Evolutionary conservation across 345 rosid species (phyloP), one percentile per base, ranked within the genome.

Genomic region (Xanthoceras sorbifolium): DNA sequence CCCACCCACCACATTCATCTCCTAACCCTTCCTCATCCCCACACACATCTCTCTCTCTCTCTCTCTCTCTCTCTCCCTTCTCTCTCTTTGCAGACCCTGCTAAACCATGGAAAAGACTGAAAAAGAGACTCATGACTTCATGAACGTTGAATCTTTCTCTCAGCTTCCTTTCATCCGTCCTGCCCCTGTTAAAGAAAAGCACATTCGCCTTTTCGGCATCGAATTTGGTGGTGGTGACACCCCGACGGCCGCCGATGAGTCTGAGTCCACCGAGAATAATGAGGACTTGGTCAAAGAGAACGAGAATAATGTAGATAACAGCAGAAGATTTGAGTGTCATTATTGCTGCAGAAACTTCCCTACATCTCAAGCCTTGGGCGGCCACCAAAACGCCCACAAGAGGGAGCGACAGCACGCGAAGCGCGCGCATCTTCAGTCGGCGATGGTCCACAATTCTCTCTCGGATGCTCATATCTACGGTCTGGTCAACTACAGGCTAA

Each of bases 311-410:
- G 87, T 82, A 15, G 93, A 86, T 29, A 91, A 78, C 76, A 85
- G 79, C 44, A 62, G 97, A 70, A 83, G 96, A 78, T 95, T 95
- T 72, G 99, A 93, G 83, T 95, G 99, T 80, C 98, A 95, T 82
- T 95, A 95, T 67, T 95, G 99, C 65, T 92, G 89, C 81, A 81
- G 98, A 78, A 93, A 95, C 88, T 95, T 95, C 91, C 98, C 97
- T 0, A 95, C 99, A 36, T 95, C 99, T 15, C 99, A 95, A 85
- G 99, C 99, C 80, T 84, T 95, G 40, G 99, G 99, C 38, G 99
- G 99, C 55, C 99, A 95, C 81, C 99, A 95, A 80, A 95, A 95
- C 92, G 99, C 99, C 4, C 99, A 95, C 89, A 95, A 95, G 80
- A 86, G 99, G 64, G 99, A 95, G 78, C 92, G 99, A 36, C 99